Base-by-base conservation (phyloP, 192 early-diverging fungal genomes). In the Rhizophagus clarus region DNA sequence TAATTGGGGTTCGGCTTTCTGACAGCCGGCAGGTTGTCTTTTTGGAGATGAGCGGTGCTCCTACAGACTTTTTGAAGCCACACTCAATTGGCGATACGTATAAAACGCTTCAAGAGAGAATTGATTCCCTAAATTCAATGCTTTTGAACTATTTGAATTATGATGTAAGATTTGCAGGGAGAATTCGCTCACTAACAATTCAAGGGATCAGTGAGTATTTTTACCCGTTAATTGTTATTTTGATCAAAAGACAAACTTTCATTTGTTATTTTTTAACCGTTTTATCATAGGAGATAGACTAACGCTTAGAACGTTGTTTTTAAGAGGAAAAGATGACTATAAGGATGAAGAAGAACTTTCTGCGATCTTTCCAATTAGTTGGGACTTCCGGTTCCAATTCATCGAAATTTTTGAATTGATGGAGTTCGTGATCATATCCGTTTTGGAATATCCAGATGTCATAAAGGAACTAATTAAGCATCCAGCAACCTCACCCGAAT, bases 131-230 rank as follows among this genome's bases (percentile, higher is more conserved):
- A 51, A 69, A 79, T 28, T 79, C 49, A 14, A 45, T 37, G 2
- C 47, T 79, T 12, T 40, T 79, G 37, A 79, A 79, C 24, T 79
- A 60, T 56, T 40, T 79, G 20, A 14, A 8, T n/a, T 79, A 79
- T 79, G 77, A 79, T 34, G 32, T 79, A 26, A 20, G 77, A 20
- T 79, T 66, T 42, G 77, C 31, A n/a, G 14, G 7, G 17, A 70
- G 60, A 45, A 70, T 79, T 69, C 14, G 24, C 40, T 79, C 67
- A n/a, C 26, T 79, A 26, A 79, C 66, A 0, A 66, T 79, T 79
- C 67, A 79, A 79, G 77, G 67, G 61, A 79, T 79, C 0, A 79
- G 77, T 79, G 17, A 15, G 15, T 56, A 20, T 56, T 56, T 56
- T 51, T 51, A 20, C 6, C 17, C 0, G 14, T 56, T 56, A 56